Evolutionary conservation across 2,329 filamentous ascomycete genomes (phyloP), one percentile per base, ranked within the genome.

Genomic region (Ceratocystis eucalypticola): DNA sequence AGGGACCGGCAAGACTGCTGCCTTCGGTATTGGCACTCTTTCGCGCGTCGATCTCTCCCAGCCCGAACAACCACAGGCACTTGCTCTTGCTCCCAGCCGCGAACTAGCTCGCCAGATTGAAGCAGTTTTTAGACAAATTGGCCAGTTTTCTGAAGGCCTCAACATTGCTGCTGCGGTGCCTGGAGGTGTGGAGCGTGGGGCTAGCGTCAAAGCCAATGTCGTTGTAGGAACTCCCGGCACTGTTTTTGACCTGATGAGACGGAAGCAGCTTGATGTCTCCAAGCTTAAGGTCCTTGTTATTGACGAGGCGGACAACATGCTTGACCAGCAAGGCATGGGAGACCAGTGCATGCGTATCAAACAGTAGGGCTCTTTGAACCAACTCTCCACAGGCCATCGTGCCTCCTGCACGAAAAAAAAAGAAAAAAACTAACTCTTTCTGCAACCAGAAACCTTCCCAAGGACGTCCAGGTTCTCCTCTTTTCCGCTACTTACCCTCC

Each of bases 231-330:
- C 94, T 1, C 94, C 94, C 0, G 94, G 94, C 66, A 97, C 93
- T 0, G 90, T 94, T 62, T 87, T 88, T 79, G 94, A 97, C 73
- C 81, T 94, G 71, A 87, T 96, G 72, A 87, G 87, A 72, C 85
- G 87, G 71, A 83, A 85, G 70, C 83, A 89, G 72, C 82, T 99
- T 70, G 84, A 96, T 71, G 76, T 85, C 0, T 84, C 82, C 20
- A 77, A 85, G 67, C 80, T 99, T 71, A 89, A 86, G 75, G 83
- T 96, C 7, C 82, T 99, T 69, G 93, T 96, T 66, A 82, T 99
- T 65, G 94, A 99, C 73, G 94, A 99, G 78, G 94, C 94, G 67
- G 94, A 99, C 78, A 97, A 96, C 78, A 99, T 99, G 94, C 80
- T 99, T 68, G 94, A 97, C 73, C 88, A 93, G 76, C 91, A 96